These are phyloP conservation scores for Truncatella angustata DNA, from an alignment of 2,329 filamentous ascomycete genomes.

Conservation along the genomic window DNA sequence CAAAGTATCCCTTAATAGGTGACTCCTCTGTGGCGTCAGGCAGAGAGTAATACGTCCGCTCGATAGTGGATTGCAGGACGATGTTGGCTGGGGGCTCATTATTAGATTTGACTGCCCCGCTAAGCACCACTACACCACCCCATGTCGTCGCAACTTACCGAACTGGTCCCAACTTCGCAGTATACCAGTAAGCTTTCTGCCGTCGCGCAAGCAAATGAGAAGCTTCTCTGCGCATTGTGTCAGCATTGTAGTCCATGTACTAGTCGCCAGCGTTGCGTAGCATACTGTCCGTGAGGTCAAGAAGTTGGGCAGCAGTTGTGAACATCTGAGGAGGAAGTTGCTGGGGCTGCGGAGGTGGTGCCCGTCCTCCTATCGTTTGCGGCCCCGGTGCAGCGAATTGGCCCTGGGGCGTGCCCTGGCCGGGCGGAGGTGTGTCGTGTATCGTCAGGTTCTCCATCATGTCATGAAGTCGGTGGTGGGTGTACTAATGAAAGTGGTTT, in stretches of 20 bases:
- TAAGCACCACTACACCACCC: neutral
- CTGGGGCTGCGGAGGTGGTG: slow-evolving; percentile 42
- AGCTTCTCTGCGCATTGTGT: slow-evolving; percentile 73
- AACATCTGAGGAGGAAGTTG: slow-evolving; percentile 95
- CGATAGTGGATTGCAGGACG: slow-evolving; percentile 87
- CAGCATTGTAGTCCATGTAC: slow-evolving; percentile 16
- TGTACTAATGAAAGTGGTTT: slow-evolving; percentile 6
- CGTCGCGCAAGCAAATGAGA: slow-evolving; percentile 85
- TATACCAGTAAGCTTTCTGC: slow-evolving; percentile 89
- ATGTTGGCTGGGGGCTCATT: slow-evolving; percentile 69
- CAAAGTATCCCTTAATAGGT: slow-evolving; percentile 58
- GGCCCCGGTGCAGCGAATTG: slow-evolving; percentile 11
- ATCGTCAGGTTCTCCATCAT: slow-evolving; percentile 55
- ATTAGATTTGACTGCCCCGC: slow-evolving; percentile 7
- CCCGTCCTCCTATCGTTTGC: slow-evolving; percentile 24
- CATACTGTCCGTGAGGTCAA: slow-evolving; percentile 97
- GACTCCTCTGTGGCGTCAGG: slow-evolving; percentile 31
- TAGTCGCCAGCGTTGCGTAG: slow-evolving; percentile 10
- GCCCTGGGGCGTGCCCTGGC: slow-evolving; percentile 24
- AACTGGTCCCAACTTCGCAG: slow-evolving; percentile 97
- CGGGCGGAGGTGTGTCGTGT: slow-evolving; percentile 45
- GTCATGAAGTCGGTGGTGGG: slow-evolving; percentile 19
- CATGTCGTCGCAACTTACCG: slow-evolving; percentile 56
- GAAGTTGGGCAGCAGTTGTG: slow-evolving; percentile 90
- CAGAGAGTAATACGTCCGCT: slow-evolving; percentile 69